Evolutionary conservation across 164 flowering plant species (phyloP).

Genomic region (Stephania japonica): DNA sequence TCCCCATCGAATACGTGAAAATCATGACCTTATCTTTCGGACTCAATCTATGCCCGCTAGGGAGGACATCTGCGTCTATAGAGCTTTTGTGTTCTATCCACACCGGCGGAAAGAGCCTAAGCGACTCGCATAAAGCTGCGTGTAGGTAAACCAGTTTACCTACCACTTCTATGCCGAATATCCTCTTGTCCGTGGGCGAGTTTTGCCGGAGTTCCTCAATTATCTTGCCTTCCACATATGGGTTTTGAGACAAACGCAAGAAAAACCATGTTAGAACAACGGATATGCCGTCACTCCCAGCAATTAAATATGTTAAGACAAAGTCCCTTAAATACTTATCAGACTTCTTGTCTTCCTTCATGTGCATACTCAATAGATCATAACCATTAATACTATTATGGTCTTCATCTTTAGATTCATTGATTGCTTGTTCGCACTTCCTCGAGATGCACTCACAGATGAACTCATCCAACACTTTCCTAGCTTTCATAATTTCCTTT

Average conservation of each 20-base stretch:
- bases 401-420: neutral
- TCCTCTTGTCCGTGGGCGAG: neutral
- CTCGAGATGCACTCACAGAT: neutral
- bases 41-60: neutral
- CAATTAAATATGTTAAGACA: neutral
- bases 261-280: neutral
- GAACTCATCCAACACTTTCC: constrained; percentile 1
- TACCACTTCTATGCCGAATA: neutral
- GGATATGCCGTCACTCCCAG: neutral
- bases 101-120: neutral
- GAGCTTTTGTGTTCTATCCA: neutral
- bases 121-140: neutral
- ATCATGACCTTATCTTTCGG: neutral
- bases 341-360: neutral
- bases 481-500: neutral
- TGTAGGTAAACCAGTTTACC: no score
- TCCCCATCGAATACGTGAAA: constrained; percentile 5
- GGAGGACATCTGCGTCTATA: no score
- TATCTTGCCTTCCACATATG: neutral
- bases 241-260: neutral
- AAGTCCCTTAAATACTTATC: neutral
- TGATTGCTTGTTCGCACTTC: neutral
- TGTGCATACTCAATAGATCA: neutral
- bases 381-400: neutral
- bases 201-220: neutral